A percentile compares a stretch with the other conserved stretches of the same genome.
These are phyloP conservation scores for Annulohypoxylon nitens DNA, from an alignment of 495 filamentous ascomycete genomes.

Conservation along the genomic window DNA sequence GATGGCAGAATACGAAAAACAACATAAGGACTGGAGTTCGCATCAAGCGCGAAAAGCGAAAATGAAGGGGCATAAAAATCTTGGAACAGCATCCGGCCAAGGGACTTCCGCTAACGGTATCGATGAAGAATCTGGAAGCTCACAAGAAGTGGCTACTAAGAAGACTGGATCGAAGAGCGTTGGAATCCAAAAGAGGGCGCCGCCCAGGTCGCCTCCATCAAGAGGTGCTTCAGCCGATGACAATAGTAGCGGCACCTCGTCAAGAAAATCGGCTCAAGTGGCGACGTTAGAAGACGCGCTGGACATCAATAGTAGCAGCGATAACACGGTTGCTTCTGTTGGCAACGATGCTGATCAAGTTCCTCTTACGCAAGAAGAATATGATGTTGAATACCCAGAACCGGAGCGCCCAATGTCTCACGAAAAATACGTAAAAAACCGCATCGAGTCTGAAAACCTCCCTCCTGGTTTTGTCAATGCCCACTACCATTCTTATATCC, in stretches of 20 bases:
- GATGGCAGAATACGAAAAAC: conserved; percentile 56
- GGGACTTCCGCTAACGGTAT: background rate
- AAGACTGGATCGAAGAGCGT: background rate
- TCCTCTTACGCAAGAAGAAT: conserved; percentile 43
- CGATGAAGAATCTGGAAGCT: conserved; percentile 6
- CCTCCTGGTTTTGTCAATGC: conserved; percentile 76
- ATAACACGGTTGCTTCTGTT: conserved; percentile 13
- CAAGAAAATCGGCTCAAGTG: conserved; percentile 6
- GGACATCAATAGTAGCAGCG: conserved; percentile 42
- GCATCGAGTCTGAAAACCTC: conserved; percentile 71
- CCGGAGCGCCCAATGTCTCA: conserved; percentile 65
- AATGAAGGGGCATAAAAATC: conserved; percentile 39
- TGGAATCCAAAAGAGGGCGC: conserved; percentile 34
- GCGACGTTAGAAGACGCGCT: conserved; percentile 20
- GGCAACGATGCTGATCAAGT: conserved; percentile 35
- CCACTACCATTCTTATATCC: conserved; percentile 73
- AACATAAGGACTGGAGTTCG: conserved; percentile 52
- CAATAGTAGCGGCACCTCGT: background rate
- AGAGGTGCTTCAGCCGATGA: conserved; percentile 1
- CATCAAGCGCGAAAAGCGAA: conserved; percentile 41
- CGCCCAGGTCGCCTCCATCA: conserved; percentile 3
- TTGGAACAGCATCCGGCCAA: conserved; percentile 24
- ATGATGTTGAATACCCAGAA: conserved; percentile 44
- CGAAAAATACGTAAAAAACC: conserved; percentile 71
- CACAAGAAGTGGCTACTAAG: background rate